Evolutionary conservation across 176 grass and related monocot species (phyloP).

Genomic region (Olyra latifolia): DNA sequence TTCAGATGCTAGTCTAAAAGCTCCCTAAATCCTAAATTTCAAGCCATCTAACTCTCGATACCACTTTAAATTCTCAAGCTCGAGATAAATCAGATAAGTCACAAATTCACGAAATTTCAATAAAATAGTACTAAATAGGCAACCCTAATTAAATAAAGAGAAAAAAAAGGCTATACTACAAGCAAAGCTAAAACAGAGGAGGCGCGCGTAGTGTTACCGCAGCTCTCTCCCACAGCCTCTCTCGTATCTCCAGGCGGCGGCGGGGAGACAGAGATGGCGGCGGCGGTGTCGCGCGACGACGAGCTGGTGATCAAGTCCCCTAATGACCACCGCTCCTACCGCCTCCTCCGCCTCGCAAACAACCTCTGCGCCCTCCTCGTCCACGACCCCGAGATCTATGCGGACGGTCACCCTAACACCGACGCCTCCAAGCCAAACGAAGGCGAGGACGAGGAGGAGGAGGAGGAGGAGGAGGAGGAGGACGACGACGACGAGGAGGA

Average conservation of each 20-base stretch:
- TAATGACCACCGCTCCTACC: constrained; percentile 72
- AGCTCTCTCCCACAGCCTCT: neutral
- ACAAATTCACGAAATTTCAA: neutral
- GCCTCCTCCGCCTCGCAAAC: constrained; percentile 73
- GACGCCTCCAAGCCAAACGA: constrained; percentile 7
- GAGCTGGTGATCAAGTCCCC: constrained; percentile 79
- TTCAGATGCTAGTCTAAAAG: too few relatives aligned
- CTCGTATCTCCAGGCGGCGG: constrained; percentile 15
- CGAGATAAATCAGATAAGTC: too few relatives aligned
- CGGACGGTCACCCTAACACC: constrained; percentile 39
- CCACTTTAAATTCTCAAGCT: too few relatives aligned
- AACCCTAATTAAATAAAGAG: constrained; percentile 38
- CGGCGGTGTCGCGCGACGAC: constrained; percentile 38
- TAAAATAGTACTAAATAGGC: neutral
- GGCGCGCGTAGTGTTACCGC: constrained; percentile 3
- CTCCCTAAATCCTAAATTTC: too few relatives aligned
- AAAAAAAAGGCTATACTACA: neutral
- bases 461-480: constrained; percentile 20
- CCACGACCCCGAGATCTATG: constrained; percentile 90
- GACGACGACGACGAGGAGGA: constrained; percentile 35
- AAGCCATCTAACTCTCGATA: too few relatives aligned
- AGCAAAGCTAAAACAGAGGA: constrained; percentile 2
- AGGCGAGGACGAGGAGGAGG: constrained; percentile 26
- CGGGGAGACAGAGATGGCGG: constrained; percentile 44
- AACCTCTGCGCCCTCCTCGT: constrained; percentile 72